These are phyloP conservation scores for Mortierella hygrophila DNA, from an alignment of 192 early-diverging fungal genomes.

Conservation along the genomic window DNA sequence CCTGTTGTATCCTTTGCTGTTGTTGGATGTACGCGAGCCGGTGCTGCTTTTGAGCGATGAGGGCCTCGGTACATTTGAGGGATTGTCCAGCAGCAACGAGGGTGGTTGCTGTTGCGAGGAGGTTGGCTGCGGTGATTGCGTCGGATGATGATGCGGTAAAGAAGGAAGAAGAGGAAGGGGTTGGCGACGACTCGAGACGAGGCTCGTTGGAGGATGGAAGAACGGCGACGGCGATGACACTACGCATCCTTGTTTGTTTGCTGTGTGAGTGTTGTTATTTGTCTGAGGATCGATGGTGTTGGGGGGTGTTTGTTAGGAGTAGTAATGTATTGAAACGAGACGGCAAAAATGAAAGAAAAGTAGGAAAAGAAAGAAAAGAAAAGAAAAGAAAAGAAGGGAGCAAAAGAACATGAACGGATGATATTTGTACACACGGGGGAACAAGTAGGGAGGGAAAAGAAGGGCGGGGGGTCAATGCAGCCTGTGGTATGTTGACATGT, in stretches of 20 bases:
- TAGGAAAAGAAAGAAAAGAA: neutral
- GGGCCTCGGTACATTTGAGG: neutral
- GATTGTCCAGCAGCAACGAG: neutral
- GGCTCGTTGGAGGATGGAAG: neutral
- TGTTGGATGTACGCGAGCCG: conserved; percentile 3
- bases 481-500: neutral
- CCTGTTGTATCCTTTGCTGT: conserved; percentile 9
- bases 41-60: conserved; percentile 12
- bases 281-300: neutral
- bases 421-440: neutral
- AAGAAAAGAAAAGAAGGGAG: neutral
- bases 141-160: neutral
- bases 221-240: neutral
- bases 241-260: neutral
- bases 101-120: neutral
- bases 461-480: neutral
- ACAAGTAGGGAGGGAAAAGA: neutral
- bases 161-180: neutral
- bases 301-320: neutral
- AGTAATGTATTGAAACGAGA: neutral
- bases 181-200: neutral
- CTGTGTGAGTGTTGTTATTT: neutral
- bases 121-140: neutral
- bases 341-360: neutral
- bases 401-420: neutral